Percentiles rank a stretch among this genome's conserved stretches.
phyloP scores from a whole-genome alignment of 1,284 basidiomycete species.

The Apiotrichum gamsii region DNA sequence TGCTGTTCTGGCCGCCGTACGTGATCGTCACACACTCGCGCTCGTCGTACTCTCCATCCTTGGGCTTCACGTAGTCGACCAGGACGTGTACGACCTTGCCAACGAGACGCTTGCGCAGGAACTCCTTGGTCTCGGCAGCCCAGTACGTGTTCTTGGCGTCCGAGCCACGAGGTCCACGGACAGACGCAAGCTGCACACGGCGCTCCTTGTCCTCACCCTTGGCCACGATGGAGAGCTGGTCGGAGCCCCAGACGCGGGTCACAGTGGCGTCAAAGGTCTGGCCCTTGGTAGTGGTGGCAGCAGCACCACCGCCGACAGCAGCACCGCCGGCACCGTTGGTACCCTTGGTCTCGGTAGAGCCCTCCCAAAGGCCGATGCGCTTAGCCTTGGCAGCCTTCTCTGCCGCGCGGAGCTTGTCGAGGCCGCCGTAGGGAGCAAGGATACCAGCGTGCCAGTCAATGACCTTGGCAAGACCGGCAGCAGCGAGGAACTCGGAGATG shows the following conservation, averaged over 20 bases:
- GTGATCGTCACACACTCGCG: constrained; percentile 83
- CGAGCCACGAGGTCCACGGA: constrained; percentile 73
- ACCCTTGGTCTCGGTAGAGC: constrained; percentile 50
- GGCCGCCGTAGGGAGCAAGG: constrained; percentile 68
- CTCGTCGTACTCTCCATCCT: constrained; percentile 87
- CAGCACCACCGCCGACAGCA: constrained; percentile 13
- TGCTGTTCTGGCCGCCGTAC: constrained; percentile 72
- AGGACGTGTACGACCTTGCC: constrained; percentile 78
- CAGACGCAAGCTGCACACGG: constrained; percentile 81
- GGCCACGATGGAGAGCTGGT: constrained; percentile 77
- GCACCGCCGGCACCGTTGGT: constrained; percentile 47
- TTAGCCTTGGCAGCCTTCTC: constrained; percentile 82
- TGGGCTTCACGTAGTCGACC: constrained; percentile 84
- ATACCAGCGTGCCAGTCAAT: constrained; percentile 98
- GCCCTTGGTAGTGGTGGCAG: constrained; percentile 47
- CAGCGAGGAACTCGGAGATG: constrained; percentile 82
- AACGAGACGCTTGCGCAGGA: constrained; percentile 81
- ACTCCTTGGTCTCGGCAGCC: constrained; percentile 84
- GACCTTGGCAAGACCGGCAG: constrained; percentile 78
- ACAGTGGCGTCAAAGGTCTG: constrained; percentile 75
- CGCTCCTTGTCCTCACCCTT: constrained; percentile 66
- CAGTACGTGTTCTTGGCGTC: constrained; percentile 85
- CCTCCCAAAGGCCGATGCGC: constrained; percentile 70
- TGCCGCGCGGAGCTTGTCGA: constrained; percentile 77
- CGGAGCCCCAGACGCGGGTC: constrained; percentile 81